phyloP scores from a whole-genome alignment of 2,329 filamentous ascomycete species.

The Coniochaeta pulveracea region DNA sequence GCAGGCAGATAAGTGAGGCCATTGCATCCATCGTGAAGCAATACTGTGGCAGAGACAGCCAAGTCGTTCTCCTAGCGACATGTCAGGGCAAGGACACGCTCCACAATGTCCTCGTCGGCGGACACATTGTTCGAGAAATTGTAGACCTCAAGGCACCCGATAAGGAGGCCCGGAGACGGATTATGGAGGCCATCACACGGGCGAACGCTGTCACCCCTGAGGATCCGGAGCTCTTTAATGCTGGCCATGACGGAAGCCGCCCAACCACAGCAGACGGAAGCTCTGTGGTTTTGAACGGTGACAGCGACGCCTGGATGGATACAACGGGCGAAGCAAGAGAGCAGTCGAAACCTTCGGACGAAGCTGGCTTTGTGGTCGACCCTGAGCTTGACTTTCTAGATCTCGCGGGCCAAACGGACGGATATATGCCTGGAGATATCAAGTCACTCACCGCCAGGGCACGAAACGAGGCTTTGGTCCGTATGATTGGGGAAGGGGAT shows the following conservation, averaged over 20 bases:
- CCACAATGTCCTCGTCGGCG: constrained; percentile 81
- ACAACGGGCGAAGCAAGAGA: constrained; percentile 47
- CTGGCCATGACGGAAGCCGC: constrained; percentile 36
- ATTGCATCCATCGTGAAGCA: constrained; percentile 74
- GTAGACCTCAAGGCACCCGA: constrained; percentile 81
- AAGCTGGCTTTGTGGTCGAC: constrained; percentile 61
- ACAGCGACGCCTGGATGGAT: constrained; percentile 63
- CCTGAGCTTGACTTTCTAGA: constrained; percentile 80
- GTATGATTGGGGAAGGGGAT: constrained; percentile 47
- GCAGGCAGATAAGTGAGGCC: constrained; percentile 83
- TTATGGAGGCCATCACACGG: constrained; percentile 69
- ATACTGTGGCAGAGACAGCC: constrained; percentile 68
- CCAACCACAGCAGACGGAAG: constrained; percentile 46
- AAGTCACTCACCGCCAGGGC: constrained; percentile 77
- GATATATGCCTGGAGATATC: constrained; percentile 95
- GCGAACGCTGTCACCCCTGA: constrained; percentile 33
- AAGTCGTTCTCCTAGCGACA: constrained; percentile 79
- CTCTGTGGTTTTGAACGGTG: constrained; percentile 26
- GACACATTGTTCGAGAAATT: constrained; percentile 87
- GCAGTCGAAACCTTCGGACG: constrained; percentile 32
- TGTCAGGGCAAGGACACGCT: constrained; percentile 88
- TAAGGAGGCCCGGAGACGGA: constrained; percentile 75
- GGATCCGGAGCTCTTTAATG: constrained; percentile 23
- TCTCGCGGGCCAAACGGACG: constrained; percentile 85
- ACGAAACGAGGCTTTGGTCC: constrained; percentile 84